Evolutionary conservation across 2,329 filamentous ascomycete species (phyloP).

Genomic region (Cladorrhinum sp.): DNA sequence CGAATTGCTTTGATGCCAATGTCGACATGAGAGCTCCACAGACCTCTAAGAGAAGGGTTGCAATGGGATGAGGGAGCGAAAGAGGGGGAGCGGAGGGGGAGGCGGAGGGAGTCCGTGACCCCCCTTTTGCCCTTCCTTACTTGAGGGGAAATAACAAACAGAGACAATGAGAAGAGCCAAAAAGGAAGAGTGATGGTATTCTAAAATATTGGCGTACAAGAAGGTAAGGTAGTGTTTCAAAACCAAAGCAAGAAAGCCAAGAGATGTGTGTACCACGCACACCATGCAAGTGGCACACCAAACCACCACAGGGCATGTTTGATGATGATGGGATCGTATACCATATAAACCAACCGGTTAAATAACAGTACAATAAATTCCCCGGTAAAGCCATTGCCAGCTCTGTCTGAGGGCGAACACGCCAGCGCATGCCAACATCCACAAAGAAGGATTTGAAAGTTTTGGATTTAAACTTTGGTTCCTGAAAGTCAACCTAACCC

Average conservation of each 20-base stretch:
- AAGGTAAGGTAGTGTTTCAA: background rate
- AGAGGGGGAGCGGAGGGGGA: background rate
- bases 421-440: background rate
- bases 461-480: background rate
- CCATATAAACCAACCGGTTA: background rate
- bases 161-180: background rate
- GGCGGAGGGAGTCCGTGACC: background rate
- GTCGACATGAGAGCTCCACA: constrained; percentile 2
- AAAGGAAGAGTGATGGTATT: background rate
- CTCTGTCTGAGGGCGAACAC: background rate
- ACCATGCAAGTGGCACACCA: background rate
- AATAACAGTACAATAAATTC: background rate
- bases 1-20: background rate
- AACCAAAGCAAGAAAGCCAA: background rate
- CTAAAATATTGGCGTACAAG: background rate
- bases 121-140: background rate
- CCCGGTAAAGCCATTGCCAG: background rate
- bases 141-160: background rate
- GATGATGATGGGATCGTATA: background rate
- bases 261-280: background rate
- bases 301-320: background rate
- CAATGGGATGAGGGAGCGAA: constrained; percentile 4
- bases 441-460: background rate
- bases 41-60: background rate
- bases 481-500: background rate